Evolutionary conservation across 768 basidiomycete species (phyloP).

Genomic region (Strobilomyces confusus): DNA sequence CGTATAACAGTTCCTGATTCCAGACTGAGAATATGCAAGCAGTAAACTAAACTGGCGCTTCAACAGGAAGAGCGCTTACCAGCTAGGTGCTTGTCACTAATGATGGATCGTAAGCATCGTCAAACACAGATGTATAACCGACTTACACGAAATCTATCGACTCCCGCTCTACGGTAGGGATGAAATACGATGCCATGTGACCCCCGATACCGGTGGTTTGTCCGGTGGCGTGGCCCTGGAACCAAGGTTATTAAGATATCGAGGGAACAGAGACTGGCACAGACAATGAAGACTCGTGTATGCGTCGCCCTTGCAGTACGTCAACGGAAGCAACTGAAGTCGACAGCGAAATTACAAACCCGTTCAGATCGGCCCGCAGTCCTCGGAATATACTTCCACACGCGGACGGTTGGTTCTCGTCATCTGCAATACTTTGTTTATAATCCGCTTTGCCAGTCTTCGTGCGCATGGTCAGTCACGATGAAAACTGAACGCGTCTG

Average conservation of each 20-base stretch:
- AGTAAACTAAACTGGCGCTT: background rate
- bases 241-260: background rate
- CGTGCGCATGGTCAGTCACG: background rate
- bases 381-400: background rate
- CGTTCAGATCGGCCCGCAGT: background rate
- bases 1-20: constrained; percentile 84
- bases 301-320: background rate
- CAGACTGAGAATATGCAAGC: constrained; percentile 47
- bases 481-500: background rate
- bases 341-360: background rate
- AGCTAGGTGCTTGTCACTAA: constrained; percentile 55
- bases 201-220: background rate
- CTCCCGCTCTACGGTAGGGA: constrained; percentile 1
- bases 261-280: background rate
- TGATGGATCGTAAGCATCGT: background rate
- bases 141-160: constrained; percentile 1
- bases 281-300: background rate
- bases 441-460: constrained; percentile 40
- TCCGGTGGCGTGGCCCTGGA: constrained; percentile 22
- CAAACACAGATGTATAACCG: background rate
- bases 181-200: background rate
- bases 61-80: constrained; percentile 39
- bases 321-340: background rate
- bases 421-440: constrained; percentile 42
- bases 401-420: constrained; percentile 35